Evolutionary conservation across 441 rosid species (phyloP), one percentile per base, ranked within the genome.

Genomic region (Bruguiera hainesii): DNA sequence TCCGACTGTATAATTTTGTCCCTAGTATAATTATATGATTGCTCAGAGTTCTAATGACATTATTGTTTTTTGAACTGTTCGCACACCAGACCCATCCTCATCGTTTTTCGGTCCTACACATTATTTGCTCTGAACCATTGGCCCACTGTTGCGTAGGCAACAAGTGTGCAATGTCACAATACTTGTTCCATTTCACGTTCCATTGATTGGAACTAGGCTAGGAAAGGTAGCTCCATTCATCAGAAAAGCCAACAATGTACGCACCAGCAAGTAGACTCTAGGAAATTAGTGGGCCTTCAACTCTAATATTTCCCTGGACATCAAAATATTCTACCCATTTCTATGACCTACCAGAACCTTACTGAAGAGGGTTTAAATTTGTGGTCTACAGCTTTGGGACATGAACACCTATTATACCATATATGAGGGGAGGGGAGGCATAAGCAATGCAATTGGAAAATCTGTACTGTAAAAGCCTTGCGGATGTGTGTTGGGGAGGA

Each of bases 381-480:
- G 48, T 13, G 56, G 57, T 61, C 37, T 5, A 49, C 30, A 28
- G 19, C 19, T 9, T 0, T 23, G 8, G 11, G 28, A 16, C 28
- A 25, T 4, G n/a, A 8, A 37, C 13, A 0, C 8, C 42, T 4
- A 15, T 2, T 1, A 20, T 15, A 33, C 35, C 21, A 31, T 31
- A 31, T 33, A 33, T 33, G 61, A 39, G 51, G 35, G 65, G 61
- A 39, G 51, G 35, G 65, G 66, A 62, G 66, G 56, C 71, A 63
- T 77, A 68, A 63, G 76, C 37, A 57, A 70, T 65, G 76, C 37
- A 57, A 25, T n/a, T 15, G 48, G 56, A 18, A 37, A 35, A 52
- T 3, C 9, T 18, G 11, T 70, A 81, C 81, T 79, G 76, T 76
- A 74, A 82, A 73, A 80, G 76, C 75, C 82, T 75, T 62, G 0